Evolutionary conservation across 192 early-diverging fungal species (phyloP).

Genomic region (Coemansia sp.): DNA sequence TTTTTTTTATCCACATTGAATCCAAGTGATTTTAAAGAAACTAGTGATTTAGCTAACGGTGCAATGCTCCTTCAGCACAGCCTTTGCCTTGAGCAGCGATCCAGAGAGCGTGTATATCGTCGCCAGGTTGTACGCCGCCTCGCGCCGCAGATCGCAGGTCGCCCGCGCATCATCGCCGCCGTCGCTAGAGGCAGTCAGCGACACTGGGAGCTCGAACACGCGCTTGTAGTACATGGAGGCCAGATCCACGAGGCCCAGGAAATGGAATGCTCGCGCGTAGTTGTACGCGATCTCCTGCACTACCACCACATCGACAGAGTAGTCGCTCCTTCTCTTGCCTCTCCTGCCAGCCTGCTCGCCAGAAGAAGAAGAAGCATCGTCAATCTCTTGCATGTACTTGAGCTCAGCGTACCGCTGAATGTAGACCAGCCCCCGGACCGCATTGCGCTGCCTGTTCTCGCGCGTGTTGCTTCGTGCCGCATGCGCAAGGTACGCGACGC

Average conservation of each 20-base stretch:
- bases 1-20: constrained; percentile 2
- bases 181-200: constrained; percentile 16
- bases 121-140: constrained; percentile 91
- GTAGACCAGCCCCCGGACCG: constrained; percentile 35
- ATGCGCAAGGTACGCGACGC: constrained; percentile 31
- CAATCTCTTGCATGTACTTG: constrained; percentile 21
- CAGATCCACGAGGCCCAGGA: constrained; percentile 75
- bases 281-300: constrained; percentile 75
- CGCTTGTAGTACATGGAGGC: constrained; percentile 85
- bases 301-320: constrained; percentile 24
- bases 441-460: constrained; percentile 8
- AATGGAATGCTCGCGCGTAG: constrained; percentile 85
- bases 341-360: background rate
- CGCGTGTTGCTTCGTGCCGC: background rate
- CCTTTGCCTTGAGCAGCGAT: constrained; percentile 65
- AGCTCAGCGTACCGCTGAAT: constrained; percentile 50
- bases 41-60: constrained; percentile 52
- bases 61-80: constrained; percentile 74
- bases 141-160: constrained; percentile 59
- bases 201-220: constrained; percentile 63
- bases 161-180: background rate
- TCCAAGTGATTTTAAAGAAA: background rate
- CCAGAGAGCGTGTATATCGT: constrained; percentile 78
- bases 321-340: background rate
- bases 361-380: constrained; percentile 1